phyloP scores from a whole-genome alignment of 306 rosid genomes.

The Hylodesmum podocarpum region DNA sequence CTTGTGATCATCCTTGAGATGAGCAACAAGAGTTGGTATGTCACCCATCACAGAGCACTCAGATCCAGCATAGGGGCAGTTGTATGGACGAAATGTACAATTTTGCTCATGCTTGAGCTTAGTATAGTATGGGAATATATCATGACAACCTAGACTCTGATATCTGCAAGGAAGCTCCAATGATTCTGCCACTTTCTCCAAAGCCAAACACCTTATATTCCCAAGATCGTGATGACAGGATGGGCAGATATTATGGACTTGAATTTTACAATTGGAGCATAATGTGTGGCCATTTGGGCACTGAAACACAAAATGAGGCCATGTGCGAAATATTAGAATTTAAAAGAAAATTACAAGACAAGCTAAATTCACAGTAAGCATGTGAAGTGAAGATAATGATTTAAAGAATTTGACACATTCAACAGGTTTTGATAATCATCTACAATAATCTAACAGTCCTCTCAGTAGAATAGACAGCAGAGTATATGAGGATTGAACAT shows the following conservation, averaged over 20 bases:
- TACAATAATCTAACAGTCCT: neutral
- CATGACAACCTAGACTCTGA: slow-evolving; percentile 80
- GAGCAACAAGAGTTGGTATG: slow-evolving; percentile 71
- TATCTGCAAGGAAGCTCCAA: slow-evolving; percentile 87
- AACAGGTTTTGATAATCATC: neutral
- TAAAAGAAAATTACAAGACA: neutral
- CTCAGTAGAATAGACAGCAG: neutral
- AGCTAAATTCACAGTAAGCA: slow-evolving; percentile 13
- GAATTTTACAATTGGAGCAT: slow-evolving; percentile 75
- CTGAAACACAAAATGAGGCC: slow-evolving; percentile 46
- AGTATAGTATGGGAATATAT: slow-evolving; percentile 72
- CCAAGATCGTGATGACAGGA: slow-evolving; percentile 82
- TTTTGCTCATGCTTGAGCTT: slow-evolving; percentile 83
- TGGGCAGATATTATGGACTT: slow-evolving; percentile 87
- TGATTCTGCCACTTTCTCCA: slow-evolving; percentile 93
- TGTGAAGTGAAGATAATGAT: neutral
- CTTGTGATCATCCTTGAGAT: slow-evolving; percentile 87
- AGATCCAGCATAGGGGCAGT: slow-evolving; percentile 91
- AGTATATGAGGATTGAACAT: neutral
- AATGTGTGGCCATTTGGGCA: slow-evolving; percentile 98
- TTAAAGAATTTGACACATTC: neutral
- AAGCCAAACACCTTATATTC: slow-evolving; percentile 88
- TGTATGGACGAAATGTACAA: slow-evolving; percentile 83
- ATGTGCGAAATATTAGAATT: slow-evolving; percentile 33
- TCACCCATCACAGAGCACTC: slow-evolving; percentile 86